Evolutionary conservation across 2,329 filamentous ascomycete species (phyloP), one percentile per base, ranked within the genome.

Genomic region (Cadophora sp.): DNA sequence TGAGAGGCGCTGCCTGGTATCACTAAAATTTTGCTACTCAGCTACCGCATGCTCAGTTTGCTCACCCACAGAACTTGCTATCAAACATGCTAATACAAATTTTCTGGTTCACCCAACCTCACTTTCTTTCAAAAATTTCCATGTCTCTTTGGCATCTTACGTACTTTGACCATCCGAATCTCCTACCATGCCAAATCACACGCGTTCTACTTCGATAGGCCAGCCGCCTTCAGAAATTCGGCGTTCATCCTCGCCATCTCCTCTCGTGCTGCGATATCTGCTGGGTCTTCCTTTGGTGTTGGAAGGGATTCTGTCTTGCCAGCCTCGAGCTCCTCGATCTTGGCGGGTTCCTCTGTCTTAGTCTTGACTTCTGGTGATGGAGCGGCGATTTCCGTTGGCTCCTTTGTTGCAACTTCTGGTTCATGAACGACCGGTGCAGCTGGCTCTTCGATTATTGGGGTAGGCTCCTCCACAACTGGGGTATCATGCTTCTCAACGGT

Each of bases 231-330:
- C 43, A 55, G 55, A 34, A 66, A 66, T 14, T 66, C 58, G 9
- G 65, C 65, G 19, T 66, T 66, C 48, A 66, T 62, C 37, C 51
- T 34, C 9, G 65, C 65, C 34, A 66, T 62, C 19, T 66, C 65
- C 34, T 62, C 65, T 37, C 58, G 53, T 22, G 65, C 65, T 27
- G 59, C 60, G 1, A 46, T n/a, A 37, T 66, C 65, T 29, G 59
- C 46, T 27, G 58, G 58, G 48, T 67, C 62, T 26, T 62, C 34
- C 31, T 55, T 34, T 50, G 65, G 48, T 31, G 62, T 16, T 31
- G 50, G 24, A 22, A 43, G 26, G 22, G 24, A 31, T 29, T 63
- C 64, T 14, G 48, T 61, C 58, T 66, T 60, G 19, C n/a, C 43
- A 48, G 50, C 11, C 58, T 70, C 43, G 1, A n/a, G n/a, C 12